A percentile compares a stretch with the other conserved stretches of the same genome.
Conservation (phyloP, 2,329 filamentous ascomycete species). For the Anisogramma anomala region DNA sequence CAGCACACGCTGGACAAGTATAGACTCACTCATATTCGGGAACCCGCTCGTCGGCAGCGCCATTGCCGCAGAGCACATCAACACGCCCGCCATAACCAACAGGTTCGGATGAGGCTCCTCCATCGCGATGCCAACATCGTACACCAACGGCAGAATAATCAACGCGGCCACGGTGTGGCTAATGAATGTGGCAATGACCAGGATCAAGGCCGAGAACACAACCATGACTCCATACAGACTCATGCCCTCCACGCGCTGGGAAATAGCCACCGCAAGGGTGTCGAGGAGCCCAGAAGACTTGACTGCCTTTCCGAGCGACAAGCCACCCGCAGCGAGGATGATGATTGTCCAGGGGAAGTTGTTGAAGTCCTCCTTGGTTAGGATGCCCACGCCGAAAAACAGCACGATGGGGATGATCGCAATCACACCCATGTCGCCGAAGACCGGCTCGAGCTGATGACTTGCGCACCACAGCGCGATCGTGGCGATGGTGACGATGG, state of each 20-base stretch:
- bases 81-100: slow-evolving; percentile 83
- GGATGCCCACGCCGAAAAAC: slow-evolving; percentile 91
- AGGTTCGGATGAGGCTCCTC: slow-evolving; percentile 84
- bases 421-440: slow-evolving; percentile 97
- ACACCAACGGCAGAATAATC: slow-evolving; percentile 85
- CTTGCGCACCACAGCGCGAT: slow-evolving; percentile 88
- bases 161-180: slow-evolving; percentile 92
- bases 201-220: slow-evolving; percentile 72
- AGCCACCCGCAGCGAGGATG: slow-evolving; percentile 85
- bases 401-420: slow-evolving; percentile 91
- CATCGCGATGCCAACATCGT: slow-evolving; percentile 76
- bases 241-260: slow-evolving; percentile 59
- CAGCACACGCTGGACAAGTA: neutral
- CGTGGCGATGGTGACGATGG: slow-evolving; percentile 66
- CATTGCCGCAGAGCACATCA: slow-evolving; percentile 99
- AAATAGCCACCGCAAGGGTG: slow-evolving; percentile 72
- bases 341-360: slow-evolving; percentile 99
- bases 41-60: slow-evolving; percentile 90
- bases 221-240: slow-evolving; percentile 77
- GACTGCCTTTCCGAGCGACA: slow-evolving; percentile 87
- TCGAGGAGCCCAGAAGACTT: slow-evolving; percentile 85
- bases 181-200: slow-evolving; percentile 95
- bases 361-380: slow-evolving; percentile 99
- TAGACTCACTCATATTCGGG: slow-evolving; percentile 92
- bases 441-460: slow-evolving; percentile 74